Evolutionary conservation across 805 yeast species (phyloP), one percentile per base, ranked within the genome.

Genomic region (Kurtzmaniella cleridarum): DNA sequence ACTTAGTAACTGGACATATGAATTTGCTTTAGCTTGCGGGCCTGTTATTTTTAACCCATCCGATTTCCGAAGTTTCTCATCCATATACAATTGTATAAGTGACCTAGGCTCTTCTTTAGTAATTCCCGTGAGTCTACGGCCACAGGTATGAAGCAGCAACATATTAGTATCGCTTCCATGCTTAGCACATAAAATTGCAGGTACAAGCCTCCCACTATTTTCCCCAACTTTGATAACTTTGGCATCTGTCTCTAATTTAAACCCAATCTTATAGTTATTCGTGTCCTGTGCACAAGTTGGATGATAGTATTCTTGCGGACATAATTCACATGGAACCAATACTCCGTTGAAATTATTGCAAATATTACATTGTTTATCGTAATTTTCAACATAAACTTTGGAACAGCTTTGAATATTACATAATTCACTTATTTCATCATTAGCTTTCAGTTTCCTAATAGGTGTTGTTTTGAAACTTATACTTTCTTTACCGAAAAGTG

Each of bases 281-380:
- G 65, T 53, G 39, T 71, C 73, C 41, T 73, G 76, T 11, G 81
- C 81, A 64, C 88, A 83, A 0, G 80, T 80, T 1, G 75, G 64
- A 56, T 81, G 86, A 10, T 27, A 16, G 16, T 61, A 39, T 11
- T 48, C 54, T 2, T 58, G 46, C 8, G 24, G 24, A 50, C 85
- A 80, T 12, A 60, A 40, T 12, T 60, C 62, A 54, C 89, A 81
- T 11, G 47, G 49, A 1, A 66, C 48, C 34, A 79, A 52, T 0
- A 77, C 70, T 2, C 88, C 88, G 36, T 76, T 76, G 2, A 38
- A 43, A 8, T 61, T 50, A 7, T 61, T 57, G 44, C 84, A 75
- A 1, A 73, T 59, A 1, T 59, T 55, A 57, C 89, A 81, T 2
- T 48, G 43, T 5, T 43, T 43, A 26, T 57, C 47, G 15, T 45